Evolutionary conservation across 495 filamentous ascomycete species (phyloP).

Genomic region (Lichenothelia convexa): DNA sequence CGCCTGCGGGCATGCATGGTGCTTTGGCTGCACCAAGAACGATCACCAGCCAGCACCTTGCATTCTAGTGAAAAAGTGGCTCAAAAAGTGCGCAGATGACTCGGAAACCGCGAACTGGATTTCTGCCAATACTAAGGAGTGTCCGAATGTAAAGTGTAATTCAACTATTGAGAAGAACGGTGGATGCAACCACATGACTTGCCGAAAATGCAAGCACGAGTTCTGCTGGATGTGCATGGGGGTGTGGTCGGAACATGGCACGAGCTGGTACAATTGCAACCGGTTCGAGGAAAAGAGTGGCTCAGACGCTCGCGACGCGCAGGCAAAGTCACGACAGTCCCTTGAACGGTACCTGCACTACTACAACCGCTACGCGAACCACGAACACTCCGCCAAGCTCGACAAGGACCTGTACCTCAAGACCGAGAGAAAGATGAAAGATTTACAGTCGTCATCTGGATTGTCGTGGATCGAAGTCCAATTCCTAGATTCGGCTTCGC

Average conservation of each 20-base stretch:
- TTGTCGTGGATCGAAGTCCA: conserved; percentile 99
- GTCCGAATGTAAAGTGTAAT: conserved; percentile 77
- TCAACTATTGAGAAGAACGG: conserved; percentile 99
- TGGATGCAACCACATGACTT: conserved; percentile 99
- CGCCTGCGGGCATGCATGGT: conserved; percentile 68
- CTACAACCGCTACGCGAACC: conserved; percentile 96
- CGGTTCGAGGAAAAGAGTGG: conserved; percentile 92
- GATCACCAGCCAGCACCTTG: conserved; percentile 94
- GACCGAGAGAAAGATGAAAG: conserved; percentile 98
- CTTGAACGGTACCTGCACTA: conserved; percentile 93
- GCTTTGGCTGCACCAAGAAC: conserved; percentile 82
- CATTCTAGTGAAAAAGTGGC: conserved; percentile 79
- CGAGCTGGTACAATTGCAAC: conserved; percentile 99
- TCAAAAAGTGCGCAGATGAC: conserved; percentile 97
- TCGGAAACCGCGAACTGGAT: conserved; percentile 99
- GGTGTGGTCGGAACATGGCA: conserved; percentile 93
- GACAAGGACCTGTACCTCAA: conserved; percentile 92
- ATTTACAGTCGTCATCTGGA: conserved; percentile 75
- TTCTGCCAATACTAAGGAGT: conserved; percentile 96
- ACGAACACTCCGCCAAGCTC: conserved; percentile 92
- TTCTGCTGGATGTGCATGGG: conserved; percentile 99
- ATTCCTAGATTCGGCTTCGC: conserved; percentile 80
- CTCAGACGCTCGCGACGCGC: conserved; percentile 68
- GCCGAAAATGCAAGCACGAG: conserved; percentile 93
- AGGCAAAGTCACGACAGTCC: conserved; percentile 74